These are phyloP conservation scores for Lichtheimia ramosa DNA, from an alignment of 371 early-diverging fungal species.

Conservation along the genomic window DNA sequence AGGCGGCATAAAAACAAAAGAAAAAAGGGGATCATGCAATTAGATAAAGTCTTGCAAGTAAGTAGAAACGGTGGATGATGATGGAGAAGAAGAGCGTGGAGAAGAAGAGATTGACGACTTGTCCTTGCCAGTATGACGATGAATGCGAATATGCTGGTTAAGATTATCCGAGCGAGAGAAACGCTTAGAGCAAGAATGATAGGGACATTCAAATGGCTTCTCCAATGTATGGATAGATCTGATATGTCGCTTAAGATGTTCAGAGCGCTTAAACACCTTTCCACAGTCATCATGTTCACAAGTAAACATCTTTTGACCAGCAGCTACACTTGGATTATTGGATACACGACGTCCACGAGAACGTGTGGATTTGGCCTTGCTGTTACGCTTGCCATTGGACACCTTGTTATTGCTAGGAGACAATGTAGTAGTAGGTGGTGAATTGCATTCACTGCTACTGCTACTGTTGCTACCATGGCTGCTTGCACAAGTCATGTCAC, in stretches of 20 bases:
- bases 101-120: constrained; percentile 7
- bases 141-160: constrained; percentile 60
- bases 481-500: not conserved
- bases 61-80: constrained; percentile 2
- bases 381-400: not conserved
- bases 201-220: constrained; percentile 53
- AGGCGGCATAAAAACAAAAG: too few relatives aligned
- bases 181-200: constrained; percentile 64
- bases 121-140: constrained; percentile 37
- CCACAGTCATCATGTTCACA: constrained; percentile 64
- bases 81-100: not conserved
- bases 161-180: constrained; percentile 67
- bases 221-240: constrained; percentile 58
- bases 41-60: not conserved
- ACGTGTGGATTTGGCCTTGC: constrained; percentile 11
- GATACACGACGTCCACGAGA: constrained; percentile 51
- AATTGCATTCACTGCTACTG: constrained; percentile 1
- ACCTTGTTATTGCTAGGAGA: not conserved
- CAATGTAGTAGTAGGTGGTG: not conserved
- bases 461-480: not conserved
- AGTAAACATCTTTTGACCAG: constrained; percentile 43
- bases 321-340: constrained; percentile 20
- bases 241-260: constrained; percentile 80
- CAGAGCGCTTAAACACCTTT: constrained; percentile 78
- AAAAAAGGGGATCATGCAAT: too few relatives aligned